Evolutionary conservation across 331 rosid genomes (phyloP).

Genomic region (Quercus tomentella): DNA sequence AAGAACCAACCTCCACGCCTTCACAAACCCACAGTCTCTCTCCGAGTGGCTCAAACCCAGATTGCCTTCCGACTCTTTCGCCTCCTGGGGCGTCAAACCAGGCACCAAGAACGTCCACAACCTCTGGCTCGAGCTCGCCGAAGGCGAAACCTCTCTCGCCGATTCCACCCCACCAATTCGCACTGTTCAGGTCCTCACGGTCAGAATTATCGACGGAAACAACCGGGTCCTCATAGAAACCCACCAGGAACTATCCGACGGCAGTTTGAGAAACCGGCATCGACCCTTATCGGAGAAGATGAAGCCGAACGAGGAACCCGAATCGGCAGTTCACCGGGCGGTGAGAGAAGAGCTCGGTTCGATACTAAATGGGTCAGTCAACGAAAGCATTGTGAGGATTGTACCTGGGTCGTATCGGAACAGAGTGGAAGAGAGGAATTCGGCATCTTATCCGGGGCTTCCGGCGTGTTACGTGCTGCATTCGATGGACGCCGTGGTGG

Average conservation of each 20-base stretch:
- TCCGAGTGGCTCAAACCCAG: slow-evolving; percentile 91
- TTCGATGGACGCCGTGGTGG: slow-evolving; percentile 56
- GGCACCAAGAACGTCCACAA: slow-evolving; percentile 94
- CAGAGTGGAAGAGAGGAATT: slow-evolving; percentile 75
- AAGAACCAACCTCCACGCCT: slow-evolving; percentile 28
- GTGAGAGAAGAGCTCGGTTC: slow-evolving; percentile 89
- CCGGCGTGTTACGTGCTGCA: slow-evolving; percentile 88
- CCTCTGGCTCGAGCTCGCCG: slow-evolving; percentile 90
- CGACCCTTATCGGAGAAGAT: slow-evolving; percentile 93
- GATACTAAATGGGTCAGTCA: slow-evolving; percentile 10
- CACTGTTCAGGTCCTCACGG: slow-evolving; percentile 69
- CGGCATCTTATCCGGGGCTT: slow-evolving; percentile 85
- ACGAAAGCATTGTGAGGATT: slow-evolving; percentile 38
- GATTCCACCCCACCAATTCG: slow-evolving; percentile 85
- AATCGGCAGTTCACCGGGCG: slow-evolving; percentile 67
- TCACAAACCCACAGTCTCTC: slow-evolving; percentile 71
- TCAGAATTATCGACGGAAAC: slow-evolving; percentile 41
- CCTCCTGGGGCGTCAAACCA: slow-evolving; percentile 88
- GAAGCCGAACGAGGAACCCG: slow-evolving; percentile 81
- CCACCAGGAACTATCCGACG: slow-evolving; percentile 78
- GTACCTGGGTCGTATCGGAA: slow-evolving; percentile 70
- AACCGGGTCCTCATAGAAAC: slow-evolving; percentile 50
- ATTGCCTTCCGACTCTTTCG: slow-evolving; percentile 73
- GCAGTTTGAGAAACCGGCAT: slow-evolving; percentile 51
- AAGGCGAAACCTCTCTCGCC: slow-evolving; percentile 81